A percentile compares a stretch with the other conserved stretches of the same genome.
phyloP scores from a whole-genome alignment of 345 rosid species.

The Pistacia integerrima region DNA sequence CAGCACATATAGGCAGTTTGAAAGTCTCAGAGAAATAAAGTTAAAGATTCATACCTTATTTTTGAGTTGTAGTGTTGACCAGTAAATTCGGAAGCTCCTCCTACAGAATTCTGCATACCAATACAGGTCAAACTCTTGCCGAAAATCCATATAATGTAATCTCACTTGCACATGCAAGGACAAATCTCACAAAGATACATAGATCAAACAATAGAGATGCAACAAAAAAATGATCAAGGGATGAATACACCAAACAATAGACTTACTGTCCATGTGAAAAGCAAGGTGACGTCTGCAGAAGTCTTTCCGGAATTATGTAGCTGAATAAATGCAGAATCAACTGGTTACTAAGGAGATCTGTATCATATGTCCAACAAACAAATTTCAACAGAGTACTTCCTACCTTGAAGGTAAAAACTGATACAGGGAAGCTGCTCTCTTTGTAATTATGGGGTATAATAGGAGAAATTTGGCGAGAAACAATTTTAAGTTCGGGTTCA shows the following conservation, averaged over 20 bases:
- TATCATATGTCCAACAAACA: constrained; percentile 1
- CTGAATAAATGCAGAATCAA: constrained; percentile 39
- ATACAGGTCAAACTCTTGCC: background rate
- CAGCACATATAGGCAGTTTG: background rate
- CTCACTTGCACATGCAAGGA: too few species aligned
- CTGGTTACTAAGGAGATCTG: constrained; percentile 24
- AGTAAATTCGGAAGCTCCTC: constrained; percentile 83
- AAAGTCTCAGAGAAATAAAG: background rate
- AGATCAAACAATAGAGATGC: background rate
- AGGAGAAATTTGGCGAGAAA: constrained; percentile 92
- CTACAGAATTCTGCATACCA: constrained; percentile 76
- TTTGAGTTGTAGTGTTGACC: constrained; percentile 84
- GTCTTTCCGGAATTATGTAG: constrained; percentile 70
- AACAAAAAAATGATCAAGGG: background rate
- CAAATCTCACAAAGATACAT: too few species aligned
- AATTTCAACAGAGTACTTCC: constrained; percentile 20
- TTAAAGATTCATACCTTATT: constrained; percentile 42
- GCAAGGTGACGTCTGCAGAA: constrained; percentile 69
- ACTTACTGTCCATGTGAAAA: constrained; percentile 95
- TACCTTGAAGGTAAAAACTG: constrained; percentile 85
- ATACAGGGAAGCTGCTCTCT: constrained; percentile 91
- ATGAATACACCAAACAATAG: background rate
- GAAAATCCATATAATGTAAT: too few species aligned
- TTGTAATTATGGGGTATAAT: constrained; percentile 87
- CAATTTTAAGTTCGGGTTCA: constrained; percentile 81